Percentiles rank a stretch among this genome's conserved stretches.
phyloP scores from a whole-genome alignment of 495 filamentous ascomycete species.

The Polyplosphaeria fusca region DNA sequence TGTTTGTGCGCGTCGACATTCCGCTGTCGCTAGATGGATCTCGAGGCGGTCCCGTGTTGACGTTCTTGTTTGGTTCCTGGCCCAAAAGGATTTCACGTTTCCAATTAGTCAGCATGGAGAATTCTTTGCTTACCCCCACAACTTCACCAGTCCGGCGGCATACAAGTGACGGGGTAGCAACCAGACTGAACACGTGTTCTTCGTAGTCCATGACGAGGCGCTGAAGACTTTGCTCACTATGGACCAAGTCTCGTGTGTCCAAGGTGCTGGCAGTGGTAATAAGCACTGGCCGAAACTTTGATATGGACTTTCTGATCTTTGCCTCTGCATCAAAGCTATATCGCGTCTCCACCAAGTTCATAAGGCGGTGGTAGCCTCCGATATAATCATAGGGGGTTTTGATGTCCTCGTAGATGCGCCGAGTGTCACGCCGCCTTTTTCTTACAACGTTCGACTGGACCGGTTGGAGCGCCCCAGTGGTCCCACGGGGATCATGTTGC shows the following conservation, averaged over 20 bases:
- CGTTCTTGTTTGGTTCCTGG: conserved; percentile 82
- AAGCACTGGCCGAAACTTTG: conserved; percentile 86
- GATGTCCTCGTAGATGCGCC: conserved; percentile 81
- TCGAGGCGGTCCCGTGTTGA: conserved; percentile 61
- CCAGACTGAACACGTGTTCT: conserved; percentile 65
- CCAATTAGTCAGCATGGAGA: conserved; percentile 91
- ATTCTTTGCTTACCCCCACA: conserved; percentile 89
- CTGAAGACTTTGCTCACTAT: conserved; percentile 97
- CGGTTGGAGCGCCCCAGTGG: conserved; percentile 14
- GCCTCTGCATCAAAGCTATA: conserved; percentile 66
- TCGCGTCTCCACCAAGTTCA: conserved; percentile 72
- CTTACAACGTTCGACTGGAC: conserved; percentile 26
- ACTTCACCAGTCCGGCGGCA: conserved; percentile 91
- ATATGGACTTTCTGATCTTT: conserved; percentile 80
- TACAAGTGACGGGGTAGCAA: conserved; percentile 84
- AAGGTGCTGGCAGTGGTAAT: conserved; percentile 82
- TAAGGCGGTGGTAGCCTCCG: conserved; percentile 82
- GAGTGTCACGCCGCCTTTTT: conserved; percentile 68
- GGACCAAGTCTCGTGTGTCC: conserved; percentile 81
- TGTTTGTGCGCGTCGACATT: conserved; percentile 19
- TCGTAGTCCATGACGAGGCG: conserved; percentile 89
- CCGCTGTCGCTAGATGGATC: conserved; percentile 36
- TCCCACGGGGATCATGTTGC: conserved; percentile 34
- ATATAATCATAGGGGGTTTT: conserved; percentile 89
- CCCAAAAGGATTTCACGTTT: conserved; percentile 85